phyloP scores from a whole-genome alignment of 108 stramenopile genomes.

The Asterionellopsis glacialis region DNA sequence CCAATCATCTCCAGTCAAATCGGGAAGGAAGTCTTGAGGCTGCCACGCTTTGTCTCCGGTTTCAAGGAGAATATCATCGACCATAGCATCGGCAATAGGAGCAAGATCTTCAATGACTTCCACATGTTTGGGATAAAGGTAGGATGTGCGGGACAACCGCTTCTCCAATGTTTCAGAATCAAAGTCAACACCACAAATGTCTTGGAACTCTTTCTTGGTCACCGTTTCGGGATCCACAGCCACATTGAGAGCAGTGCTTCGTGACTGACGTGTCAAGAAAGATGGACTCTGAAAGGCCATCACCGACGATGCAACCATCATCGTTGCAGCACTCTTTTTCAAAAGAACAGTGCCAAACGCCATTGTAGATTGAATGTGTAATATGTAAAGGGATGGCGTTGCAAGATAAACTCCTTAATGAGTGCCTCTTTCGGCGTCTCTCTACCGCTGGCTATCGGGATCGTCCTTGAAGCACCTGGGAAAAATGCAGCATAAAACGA shows the following conservation, averaged over 20 bases:
- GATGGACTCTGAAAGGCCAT: no score
- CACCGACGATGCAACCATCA: not conserved
- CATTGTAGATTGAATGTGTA: not conserved
- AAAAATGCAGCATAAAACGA: no score
- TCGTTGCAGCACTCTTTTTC: not conserved
- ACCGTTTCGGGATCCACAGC: slow-evolving; percentile 63
- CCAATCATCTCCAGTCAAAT: slow-evolving; percentile 70
- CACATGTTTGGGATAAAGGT: slow-evolving; percentile 87
- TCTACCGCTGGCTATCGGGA: no score
- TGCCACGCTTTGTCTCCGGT: slow-evolving; percentile 89
- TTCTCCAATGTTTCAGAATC: slow-evolving; percentile 37
- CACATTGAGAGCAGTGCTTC: slow-evolving; percentile 21
- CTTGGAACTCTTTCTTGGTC: slow-evolving; percentile 80
- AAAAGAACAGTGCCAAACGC: not conserved
- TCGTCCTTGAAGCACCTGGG: no score
- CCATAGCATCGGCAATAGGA: slow-evolving; percentile 73
- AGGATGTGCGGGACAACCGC: slow-evolving; percentile 54
- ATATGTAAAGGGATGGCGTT: no score
- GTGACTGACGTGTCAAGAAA: no score
- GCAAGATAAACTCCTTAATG: no score
- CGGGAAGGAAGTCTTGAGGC: slow-evolving; percentile 89
- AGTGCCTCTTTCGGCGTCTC: no score
- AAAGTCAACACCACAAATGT: slow-evolving; percentile 76
- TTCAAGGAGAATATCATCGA: slow-evolving; percentile 83
- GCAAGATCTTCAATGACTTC: slow-evolving; percentile 87